phyloP scores from a whole-genome alignment of 225 moss, liverwort and hornwort species.

The Physcomitrium patens region DNA sequence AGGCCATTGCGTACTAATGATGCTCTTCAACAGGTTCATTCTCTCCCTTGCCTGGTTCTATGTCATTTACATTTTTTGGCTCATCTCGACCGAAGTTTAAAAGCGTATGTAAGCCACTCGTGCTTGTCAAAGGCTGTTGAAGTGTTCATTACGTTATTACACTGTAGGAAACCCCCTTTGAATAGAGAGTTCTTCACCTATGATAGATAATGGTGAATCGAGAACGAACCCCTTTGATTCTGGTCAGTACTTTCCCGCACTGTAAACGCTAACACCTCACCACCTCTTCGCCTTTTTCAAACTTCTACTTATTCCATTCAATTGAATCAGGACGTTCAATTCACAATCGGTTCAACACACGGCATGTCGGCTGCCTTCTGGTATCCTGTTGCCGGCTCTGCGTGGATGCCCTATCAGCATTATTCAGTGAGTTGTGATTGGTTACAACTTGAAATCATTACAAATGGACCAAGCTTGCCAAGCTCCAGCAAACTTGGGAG shows the following conservation, averaged over 20 bases:
- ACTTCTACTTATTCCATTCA: neutral
- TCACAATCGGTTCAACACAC: slow-evolving; percentile 70
- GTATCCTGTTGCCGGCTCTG: slow-evolving; percentile 62
- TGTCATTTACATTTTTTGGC: neutral
- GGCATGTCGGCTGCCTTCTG: slow-evolving; percentile 80
- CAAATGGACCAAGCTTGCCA: slow-evolving; percentile 33
- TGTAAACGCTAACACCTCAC: neutral
- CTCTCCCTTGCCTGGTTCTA: slow-evolving; percentile 19
- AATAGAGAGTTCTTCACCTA: no score
- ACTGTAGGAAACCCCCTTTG: no score
- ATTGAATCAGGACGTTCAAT: slow-evolving; percentile 79
- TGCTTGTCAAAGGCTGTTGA: neutral
- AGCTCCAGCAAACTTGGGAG: slow-evolving; percentile 32
- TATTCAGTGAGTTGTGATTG: slow-evolving; percentile 96
- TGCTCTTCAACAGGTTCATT: slow-evolving; percentile 80
- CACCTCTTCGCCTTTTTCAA: neutral
- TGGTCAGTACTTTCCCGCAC: slow-evolving; percentile 11
- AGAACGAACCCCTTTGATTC: neutral
- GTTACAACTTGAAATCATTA: slow-evolving; percentile 70
- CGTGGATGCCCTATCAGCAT: slow-evolving; percentile 65
- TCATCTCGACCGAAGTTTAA: neutral
- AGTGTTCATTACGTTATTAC: no score
- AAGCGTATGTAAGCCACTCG: neutral
- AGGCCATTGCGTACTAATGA: slow-evolving; percentile 90
- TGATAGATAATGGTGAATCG: no score